These are phyloP conservation scores for Cicer judaicum DNA, from an alignment of 306 rosid genomes.

Conservation along the genomic window DNA sequence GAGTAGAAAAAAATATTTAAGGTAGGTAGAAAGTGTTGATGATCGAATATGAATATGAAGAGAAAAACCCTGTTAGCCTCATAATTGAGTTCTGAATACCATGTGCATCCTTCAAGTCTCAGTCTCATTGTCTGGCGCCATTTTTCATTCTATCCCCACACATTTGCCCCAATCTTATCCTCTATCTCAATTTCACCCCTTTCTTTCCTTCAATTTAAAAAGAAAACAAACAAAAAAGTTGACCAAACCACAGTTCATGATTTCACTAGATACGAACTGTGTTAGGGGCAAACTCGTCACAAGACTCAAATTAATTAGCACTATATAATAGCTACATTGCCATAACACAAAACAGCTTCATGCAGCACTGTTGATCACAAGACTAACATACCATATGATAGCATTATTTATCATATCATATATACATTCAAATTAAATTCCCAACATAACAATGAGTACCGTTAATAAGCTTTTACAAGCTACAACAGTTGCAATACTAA, in stretches of 20 bases:
- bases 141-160: slow-evolving; percentile 38
- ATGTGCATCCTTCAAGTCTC: slow-evolving; percentile 48
- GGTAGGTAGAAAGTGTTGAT: too few relatives aligned
- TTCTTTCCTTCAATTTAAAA: slow-evolving; percentile 32
- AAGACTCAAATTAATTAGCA: background rate
- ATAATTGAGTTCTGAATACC: slow-evolving; percentile 43
- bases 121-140: slow-evolving; percentile 35
- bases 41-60: background rate
- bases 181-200: slow-evolving; percentile 41
- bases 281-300: slow-evolving; percentile 66
- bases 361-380: slow-evolving; percentile 5
- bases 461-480: slow-evolving; percentile 21
- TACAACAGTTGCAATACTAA: background rate
- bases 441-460: slow-evolving; percentile 42
- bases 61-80: slow-evolving; percentile 2
- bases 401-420: background rate
- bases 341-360: slow-evolving; percentile 26
- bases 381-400: background rate
- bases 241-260: slow-evolving; percentile 39
- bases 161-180: slow-evolving; percentile 41
- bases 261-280: slow-evolving; percentile 35
- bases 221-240: background rate
- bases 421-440: background rate
- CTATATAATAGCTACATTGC: slow-evolving; percentile 28
- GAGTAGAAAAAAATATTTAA: too few relatives aligned